Evolutionary conservation across 2,329 filamentous ascomycete genomes (phyloP).

Genomic region (Cordyceps farinosa): DNA sequence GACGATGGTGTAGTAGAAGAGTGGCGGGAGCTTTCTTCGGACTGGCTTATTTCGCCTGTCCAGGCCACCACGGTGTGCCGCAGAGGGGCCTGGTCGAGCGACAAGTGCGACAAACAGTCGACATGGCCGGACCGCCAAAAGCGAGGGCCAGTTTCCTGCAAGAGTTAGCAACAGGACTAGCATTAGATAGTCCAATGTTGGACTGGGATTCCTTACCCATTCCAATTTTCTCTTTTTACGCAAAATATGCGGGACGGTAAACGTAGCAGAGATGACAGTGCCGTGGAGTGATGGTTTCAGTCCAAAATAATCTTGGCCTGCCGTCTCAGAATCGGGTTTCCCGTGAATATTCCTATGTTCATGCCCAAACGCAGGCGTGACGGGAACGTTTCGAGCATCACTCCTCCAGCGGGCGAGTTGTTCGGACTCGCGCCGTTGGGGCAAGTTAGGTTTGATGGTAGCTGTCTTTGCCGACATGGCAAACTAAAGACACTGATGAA

Average conservation of each 20-base stretch:
- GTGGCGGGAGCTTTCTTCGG: not conserved
- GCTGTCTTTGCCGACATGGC: not conserved
- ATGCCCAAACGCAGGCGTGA: constrained; percentile 10
- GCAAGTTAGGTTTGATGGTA: not conserved
- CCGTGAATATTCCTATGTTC: not conserved
- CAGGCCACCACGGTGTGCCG: constrained; percentile 89
- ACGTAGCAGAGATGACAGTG: constrained; percentile 63
- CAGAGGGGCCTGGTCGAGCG: constrained; percentile 78
- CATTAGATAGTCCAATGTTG: not conserved
- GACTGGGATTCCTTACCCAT: constrained; percentile 48
- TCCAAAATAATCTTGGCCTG: constrained; percentile 5
- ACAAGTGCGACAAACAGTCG: constrained; percentile 83
- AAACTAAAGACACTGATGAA: not conserved
- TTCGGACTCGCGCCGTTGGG: not conserved
- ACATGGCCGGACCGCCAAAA: constrained; percentile 76
- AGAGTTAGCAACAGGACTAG: not conserved
- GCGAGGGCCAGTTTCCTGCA: not conserved
- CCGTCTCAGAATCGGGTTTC: not conserved
- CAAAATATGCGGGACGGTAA: constrained; percentile 58
- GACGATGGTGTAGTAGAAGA: constrained; percentile 27
- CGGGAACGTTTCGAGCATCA: constrained; percentile 1
- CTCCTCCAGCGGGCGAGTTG: not conserved
- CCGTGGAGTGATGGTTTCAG: constrained; percentile 42
- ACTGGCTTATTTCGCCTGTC: constrained; percentile 77
- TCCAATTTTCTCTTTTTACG: constrained; percentile 55